A percentile compares a stretch with the other conserved stretches of the same genome.
These are phyloP conservation scores for Penicillium lividum DNA, from an alignment of 495 filamentous ascomycete species.

Conservation along the genomic window DNA sequence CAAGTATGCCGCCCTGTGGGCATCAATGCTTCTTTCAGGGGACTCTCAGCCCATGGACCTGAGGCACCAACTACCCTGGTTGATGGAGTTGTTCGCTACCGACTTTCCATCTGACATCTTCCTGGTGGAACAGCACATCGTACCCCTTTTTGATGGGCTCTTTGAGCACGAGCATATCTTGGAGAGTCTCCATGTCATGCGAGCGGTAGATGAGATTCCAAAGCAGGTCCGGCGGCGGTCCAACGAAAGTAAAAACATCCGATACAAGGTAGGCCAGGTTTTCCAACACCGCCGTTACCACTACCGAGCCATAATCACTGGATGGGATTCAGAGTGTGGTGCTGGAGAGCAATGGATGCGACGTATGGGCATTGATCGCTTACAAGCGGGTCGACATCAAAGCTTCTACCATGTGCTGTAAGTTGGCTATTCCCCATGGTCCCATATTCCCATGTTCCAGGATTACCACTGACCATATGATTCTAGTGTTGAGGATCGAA, in stretches of 20 bases:
- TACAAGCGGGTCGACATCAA: constrained; percentile 65
- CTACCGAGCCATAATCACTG: constrained; percentile 79
- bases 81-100: constrained; percentile 64
- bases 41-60: constrained; percentile 53
- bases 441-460: constrained; percentile 9
- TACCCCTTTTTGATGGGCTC: constrained; percentile 53
- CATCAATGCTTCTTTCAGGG: constrained; percentile 61
- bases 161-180: constrained; percentile 47
- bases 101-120: constrained; percentile 63
- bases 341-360: constrained; percentile 56
- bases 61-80: constrained; percentile 63
- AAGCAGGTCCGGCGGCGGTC: constrained; percentile 53
- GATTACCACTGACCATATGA: constrained; percentile 15
- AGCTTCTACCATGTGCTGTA: constrained; percentile 86
- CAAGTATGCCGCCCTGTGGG: constrained; percentile 79
- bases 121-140: constrained; percentile 64
- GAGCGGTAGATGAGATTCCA: constrained; percentile 58
- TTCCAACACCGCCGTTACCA: constrained; percentile 80
- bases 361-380: constrained; percentile 62
- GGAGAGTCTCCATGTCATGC: constrained; percentile 58
- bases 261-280: constrained; percentile 77
- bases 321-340: constrained; percentile 72
- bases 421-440: constrained; percentile 34
- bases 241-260: constrained; percentile 47
- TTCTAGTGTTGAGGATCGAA: constrained; percentile 66